A percentile compares a stretch with the other conserved stretches of the same genome.
Evolutionary conservation across 495 filamentous ascomycete species (phyloP).

Genomic region (Bacidia rubella): DNA sequence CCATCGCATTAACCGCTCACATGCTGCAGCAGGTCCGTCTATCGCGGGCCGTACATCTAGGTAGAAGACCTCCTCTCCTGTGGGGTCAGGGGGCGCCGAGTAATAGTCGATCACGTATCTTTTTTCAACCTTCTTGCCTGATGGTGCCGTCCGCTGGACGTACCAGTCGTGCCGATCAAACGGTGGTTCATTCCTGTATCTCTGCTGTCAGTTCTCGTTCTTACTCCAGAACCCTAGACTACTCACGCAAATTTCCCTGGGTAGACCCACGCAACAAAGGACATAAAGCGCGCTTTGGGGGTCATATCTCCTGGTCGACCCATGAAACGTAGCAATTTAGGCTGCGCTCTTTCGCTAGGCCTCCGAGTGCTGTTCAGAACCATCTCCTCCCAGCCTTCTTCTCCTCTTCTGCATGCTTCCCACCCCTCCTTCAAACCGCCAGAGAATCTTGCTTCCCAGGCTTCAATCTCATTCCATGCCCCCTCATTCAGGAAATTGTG

Average conservation of each 20-base stretch:
- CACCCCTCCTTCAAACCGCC: slow-evolving; percentile 57
- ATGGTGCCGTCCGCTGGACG: slow-evolving; percentile 53
- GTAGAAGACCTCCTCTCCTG: slow-evolving; percentile 89
- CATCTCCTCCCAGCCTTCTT: slow-evolving; percentile 36
- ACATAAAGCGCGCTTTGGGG: slow-evolving; percentile 73
- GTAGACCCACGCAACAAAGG: slow-evolving; percentile 61
- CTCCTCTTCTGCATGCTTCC: slow-evolving; percentile 60
- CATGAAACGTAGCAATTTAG: slow-evolving; percentile 71
- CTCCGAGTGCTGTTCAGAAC: slow-evolving; percentile 20
- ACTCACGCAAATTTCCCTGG: slow-evolving; percentile 65
- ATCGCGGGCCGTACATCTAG: slow-evolving; percentile 91
- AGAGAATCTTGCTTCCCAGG: slow-evolving; percentile 78
- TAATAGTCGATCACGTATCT: slow-evolving; percentile 99
- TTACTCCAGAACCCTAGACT: neutral
- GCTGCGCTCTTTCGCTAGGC: slow-evolving; percentile 33
- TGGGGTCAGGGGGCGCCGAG: slow-evolving; percentile 69
- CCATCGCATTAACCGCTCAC: slow-evolving; percentile 80
- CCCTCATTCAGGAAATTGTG: slow-evolving; percentile 98
- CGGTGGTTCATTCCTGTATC: slow-evolving; percentile 59
- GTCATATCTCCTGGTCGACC: slow-evolving; percentile 79
- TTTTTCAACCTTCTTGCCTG: slow-evolving; percentile 51
- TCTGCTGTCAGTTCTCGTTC: neutral
- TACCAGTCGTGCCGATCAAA: slow-evolving; percentile 99
- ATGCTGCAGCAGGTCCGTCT: slow-evolving; percentile 65
- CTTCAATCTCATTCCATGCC: slow-evolving; percentile 85